Evolutionary conservation across 1,284 basidiomycete genomes (phyloP), one percentile per base, ranked within the genome.

Genomic region (Ustilago trichophora): DNA sequence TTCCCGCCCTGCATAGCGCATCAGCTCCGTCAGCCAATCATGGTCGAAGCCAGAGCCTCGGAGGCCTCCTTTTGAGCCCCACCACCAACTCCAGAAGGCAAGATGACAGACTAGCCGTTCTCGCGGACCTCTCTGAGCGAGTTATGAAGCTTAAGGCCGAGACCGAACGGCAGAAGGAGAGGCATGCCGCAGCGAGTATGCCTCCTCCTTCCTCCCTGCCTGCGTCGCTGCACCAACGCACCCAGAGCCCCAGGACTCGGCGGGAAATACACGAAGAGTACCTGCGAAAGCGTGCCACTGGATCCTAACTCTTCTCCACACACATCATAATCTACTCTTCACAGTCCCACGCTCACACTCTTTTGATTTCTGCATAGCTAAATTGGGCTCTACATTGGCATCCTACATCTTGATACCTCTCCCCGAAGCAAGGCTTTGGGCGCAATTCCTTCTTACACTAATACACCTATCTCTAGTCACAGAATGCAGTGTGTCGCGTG

Each of bases 261-360:
- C 31, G 62, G 1, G 62, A 58, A 43, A 66, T 66, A 55, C 63
- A 66, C 22, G 55, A 54, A 12, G 43, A 66, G 43, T 66, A 46
- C 18, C 47, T 66, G 9, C 38, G 53, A 6, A 57, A 53, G 36
- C 49, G 60, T 12, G 21, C 42, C 6, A 40, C 29, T 4, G 45
- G 31, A 15, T 19, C 35, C 3, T 62, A n/a, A n/a, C n/a, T n/a
- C 27, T 19, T 2, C 35, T 13, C 15, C n/a, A n/a, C n/a, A n/a
- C n/a, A n/a, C n/a, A n/a, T n/a, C n/a, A n/a, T n/a, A n/a, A n/a
- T n/a, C n/a, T n/a, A n/a, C n/a, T n/a, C n/a, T n/a, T n/a, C n/a
- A n/a, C n/a, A n/a, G n/a, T n/a, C n/a, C n/a, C n/a, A n/a, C n/a
- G n/a, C n/a, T n/a, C 27, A 29, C 27, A 29, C 27, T 29, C 27